Conservation (phyloP, 2,329 filamentous ascomycete species). For the Colletotrichum filicis region DNA sequence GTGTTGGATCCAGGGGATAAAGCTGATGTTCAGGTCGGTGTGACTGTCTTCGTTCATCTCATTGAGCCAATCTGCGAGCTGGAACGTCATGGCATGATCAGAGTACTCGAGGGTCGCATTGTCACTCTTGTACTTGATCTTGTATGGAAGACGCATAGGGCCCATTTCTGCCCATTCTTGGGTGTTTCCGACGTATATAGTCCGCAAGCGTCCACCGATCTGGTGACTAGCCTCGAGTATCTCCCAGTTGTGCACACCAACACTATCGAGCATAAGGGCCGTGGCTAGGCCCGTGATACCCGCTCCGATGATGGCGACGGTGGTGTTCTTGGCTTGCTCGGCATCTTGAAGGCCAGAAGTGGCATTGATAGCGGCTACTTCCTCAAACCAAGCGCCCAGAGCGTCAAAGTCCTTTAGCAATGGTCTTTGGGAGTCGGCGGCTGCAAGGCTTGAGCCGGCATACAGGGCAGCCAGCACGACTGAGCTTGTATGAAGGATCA, state of each 20-base stretch:
- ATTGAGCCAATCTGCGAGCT: conserved; percentile 67
- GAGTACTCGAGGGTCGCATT: conserved; percentile 66
- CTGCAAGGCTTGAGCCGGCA: too few species aligned
- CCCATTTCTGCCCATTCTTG: conserved; percentile 71
- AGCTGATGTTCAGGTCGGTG: conserved; percentile 62
- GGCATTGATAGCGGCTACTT: too few species aligned
- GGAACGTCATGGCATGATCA: conserved; percentile 71
- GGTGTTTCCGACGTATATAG: conserved; percentile 62
- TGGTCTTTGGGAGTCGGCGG: too few species aligned
- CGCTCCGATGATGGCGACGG: conserved; percentile 68
- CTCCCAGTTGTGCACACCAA: conserved; percentile 64
- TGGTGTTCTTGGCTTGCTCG: conserved; percentile 13
- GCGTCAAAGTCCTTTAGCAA: too few species aligned
- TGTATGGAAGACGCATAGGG: conserved; percentile 56
- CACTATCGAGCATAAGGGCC: conserved; percentile 55
- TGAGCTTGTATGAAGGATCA: too few species aligned
- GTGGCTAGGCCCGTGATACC: conserved; percentile 71
- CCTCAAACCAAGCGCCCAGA: too few species aligned
- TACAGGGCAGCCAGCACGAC: too few species aligned
- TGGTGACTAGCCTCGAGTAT: conserved; percentile 67
- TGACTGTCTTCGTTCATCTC: conserved; percentile 59
- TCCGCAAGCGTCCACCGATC: conserved; percentile 70
- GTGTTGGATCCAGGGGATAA: conserved; percentile 70
- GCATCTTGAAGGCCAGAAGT: too few species aligned
- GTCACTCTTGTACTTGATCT: conserved; percentile 55